Evolutionary conservation across 371 early-diverging fungal species (phyloP), one percentile per base, ranked within the genome.

Genomic region (Mucor ambiguus): DNA sequence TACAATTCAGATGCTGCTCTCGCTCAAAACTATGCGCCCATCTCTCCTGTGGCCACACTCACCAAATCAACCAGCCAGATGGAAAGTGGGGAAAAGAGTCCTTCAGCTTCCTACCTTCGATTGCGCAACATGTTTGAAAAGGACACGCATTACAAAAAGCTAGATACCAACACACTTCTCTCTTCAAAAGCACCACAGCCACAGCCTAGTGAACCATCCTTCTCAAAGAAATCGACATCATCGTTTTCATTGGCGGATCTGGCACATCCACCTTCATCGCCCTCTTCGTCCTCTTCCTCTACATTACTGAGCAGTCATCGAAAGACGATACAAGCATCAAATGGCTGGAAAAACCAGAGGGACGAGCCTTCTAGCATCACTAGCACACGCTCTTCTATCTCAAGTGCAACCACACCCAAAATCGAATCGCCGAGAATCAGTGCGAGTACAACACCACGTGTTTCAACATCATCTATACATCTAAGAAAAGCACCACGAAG

Each of bases 381-480:
- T 11, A 24, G 61, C 11, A 77, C 69, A 26, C 67, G 68, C 11
- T 74, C 74, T 24, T 62, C 74, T 2, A 12, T 58, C 11, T 64
- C 74, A 20, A 68, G 46, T 62, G 68, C 74, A 14, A 66, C 74
- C 6, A 63, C 74, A 18, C 74, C 74, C 14, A 74, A 71, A 62
- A 74, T 74, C 55, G 74, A 74, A 37, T 58, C 67, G n/a, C 74
- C 74, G 14, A 56, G 74, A 18, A 59, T 68, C 44, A 74, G 74
- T 60, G 48, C 74, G 33, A 74, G 74, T 37, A 63, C 65, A 37
- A 70, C 71, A 18, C 71, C 74, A 26, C 71, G 66, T 44, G 67
- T 63, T 54, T 49, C 66, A 33, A 43, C 58, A 18, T 46, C 48
- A 14, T 44, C 57, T 11, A 26, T 48, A 28, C 58, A 68, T 52